phyloP scores from a whole-genome alignment of 2,329 filamentous ascomycete species.

The Fusarium keratoplasticum region DNA sequence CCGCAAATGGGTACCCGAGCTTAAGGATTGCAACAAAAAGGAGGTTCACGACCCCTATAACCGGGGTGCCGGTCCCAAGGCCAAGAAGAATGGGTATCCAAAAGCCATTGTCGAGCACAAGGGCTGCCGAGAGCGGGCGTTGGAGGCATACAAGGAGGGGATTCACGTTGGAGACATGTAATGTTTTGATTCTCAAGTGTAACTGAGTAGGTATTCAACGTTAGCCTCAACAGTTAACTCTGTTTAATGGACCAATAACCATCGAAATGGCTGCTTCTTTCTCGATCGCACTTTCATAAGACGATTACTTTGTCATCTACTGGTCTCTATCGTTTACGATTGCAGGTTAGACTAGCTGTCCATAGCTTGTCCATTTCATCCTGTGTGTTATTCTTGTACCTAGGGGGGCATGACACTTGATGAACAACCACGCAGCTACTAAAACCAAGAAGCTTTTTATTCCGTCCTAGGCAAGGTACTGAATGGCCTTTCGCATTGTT shows the following conservation, averaged over 20 bases:
- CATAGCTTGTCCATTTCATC: background rate
- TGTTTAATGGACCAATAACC: background rate
- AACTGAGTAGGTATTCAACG: background rate
- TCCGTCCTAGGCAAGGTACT: background rate
- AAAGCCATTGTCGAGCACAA: conserved; percentile 81
- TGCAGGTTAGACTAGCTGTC: background rate
- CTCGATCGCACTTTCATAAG: background rate
- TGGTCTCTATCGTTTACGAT: background rate
- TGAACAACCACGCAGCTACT: background rate
- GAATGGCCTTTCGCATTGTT: background rate
- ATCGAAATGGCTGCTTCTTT: background rate
- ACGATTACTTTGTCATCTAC: background rate
- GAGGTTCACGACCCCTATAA: conserved; percentile 86
- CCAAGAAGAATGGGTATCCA: conserved; percentile 78
- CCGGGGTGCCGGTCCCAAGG: conserved; percentile 68
- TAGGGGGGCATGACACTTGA: background rate
- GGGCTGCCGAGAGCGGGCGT: conserved; percentile 71
- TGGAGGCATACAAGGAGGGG: conserved; percentile 75
- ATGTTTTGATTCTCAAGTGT: background rate
- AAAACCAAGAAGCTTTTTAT: background rate
- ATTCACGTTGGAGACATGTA: conserved; percentile 45
- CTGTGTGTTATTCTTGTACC: too few relatives aligned
- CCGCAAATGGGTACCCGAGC: conserved; percentile 82
- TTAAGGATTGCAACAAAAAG: conserved; percentile 71
- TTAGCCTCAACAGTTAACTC: background rate